These are phyloP conservation scores for Podaxis rugospora DNA, from an alignment of 768 basidiomycete genomes.

Conservation along the genomic window DNA sequence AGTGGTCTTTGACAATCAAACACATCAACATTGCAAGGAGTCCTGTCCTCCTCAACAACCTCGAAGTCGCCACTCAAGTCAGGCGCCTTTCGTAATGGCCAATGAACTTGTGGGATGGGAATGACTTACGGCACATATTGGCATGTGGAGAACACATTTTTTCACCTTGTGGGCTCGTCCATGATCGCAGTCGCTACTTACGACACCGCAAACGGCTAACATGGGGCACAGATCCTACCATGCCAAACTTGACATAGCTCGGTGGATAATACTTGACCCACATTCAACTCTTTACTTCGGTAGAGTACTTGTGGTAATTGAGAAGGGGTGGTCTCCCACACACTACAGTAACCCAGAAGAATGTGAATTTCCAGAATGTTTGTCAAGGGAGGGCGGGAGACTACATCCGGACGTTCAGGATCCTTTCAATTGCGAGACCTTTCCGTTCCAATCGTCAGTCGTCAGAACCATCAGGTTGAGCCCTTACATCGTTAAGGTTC, in stretches of 20 bases:
- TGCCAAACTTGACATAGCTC: no score
- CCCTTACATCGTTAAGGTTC: neutral
- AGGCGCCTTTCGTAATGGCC: constrained; percentile 15
- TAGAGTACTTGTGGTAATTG: no score
- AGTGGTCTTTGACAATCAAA: no score
- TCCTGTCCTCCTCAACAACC: constrained; percentile 34
- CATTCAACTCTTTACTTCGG: no score
- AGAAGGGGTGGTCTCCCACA: constrained; percentile 14
- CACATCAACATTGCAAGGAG: constrained; percentile 47
- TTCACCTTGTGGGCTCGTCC: no score
- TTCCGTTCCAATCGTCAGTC: constrained; percentile 11
- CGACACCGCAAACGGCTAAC: no score
- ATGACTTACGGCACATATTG: neutral
- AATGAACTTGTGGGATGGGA: neutral
- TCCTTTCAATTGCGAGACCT: constrained; percentile 4
- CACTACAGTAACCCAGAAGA: constrained; percentile 8
- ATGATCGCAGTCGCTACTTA: no score
- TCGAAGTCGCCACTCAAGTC: constrained; percentile 44
- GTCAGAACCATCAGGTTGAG: neutral
- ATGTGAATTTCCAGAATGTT: constrained; percentile 15
- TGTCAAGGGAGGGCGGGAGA: constrained; percentile 8
- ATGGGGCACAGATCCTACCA: no score
- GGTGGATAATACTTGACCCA: no score
- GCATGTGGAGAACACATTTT: neutral
- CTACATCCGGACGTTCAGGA: neutral